A percentile compares a stretch with the other conserved stretches of the same genome.
Conservation (phyloP, 1,284 basidiomycete species). For the Cryptococcus depauperatus region DNA sequence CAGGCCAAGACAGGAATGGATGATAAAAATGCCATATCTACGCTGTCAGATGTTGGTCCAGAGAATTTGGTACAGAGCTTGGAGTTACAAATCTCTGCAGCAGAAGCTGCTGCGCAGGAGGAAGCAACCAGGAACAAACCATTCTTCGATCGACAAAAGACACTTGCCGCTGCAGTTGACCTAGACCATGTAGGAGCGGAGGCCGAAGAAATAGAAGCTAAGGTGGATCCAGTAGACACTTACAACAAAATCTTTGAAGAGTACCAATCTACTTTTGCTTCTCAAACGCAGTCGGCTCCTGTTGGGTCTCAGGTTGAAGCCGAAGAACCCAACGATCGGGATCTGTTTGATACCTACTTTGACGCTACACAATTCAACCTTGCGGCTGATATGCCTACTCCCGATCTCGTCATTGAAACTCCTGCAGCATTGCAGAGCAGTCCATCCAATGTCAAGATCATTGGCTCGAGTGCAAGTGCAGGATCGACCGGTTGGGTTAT, state of each 20-base stretch:
- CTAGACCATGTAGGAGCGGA: too few species aligned
- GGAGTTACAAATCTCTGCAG: conserved; percentile 18
- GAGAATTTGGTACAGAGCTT: conserved; percentile 11
- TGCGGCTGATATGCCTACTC: conserved; percentile 19
- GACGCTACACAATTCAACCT: conserved; percentile 15
- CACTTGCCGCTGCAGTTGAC: not conserved
- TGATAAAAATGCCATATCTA: conserved; percentile 1
- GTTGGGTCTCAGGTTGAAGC: not conserved
- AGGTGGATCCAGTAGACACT: conserved; percentile 3
- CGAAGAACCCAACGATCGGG: conserved; percentile 10
- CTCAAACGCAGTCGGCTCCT: not conserved
- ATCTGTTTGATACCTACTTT: conserved; percentile 26
- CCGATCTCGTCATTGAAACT: conserved; percentile 18
- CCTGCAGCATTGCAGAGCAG: conserved; percentile 6
- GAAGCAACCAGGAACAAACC: conserved; percentile 16
- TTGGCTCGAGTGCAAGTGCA: conserved; percentile 2
- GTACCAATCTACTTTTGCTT: conserved; percentile 6
- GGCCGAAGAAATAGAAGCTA: not conserved
- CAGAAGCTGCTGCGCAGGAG: conserved; percentile 7
- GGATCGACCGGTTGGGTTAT: not conserved
- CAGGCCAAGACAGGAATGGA: conserved; percentile 12
- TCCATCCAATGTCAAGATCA: conserved; percentile 25
- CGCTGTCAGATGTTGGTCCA: not conserved
- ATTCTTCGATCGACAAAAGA: conserved; percentile 19
- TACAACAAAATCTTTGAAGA: conserved; percentile 13